phyloP scores from a whole-genome alignment of 2,329 filamentous ascomycete genomes.

The Stemphylium beticola region DNA sequence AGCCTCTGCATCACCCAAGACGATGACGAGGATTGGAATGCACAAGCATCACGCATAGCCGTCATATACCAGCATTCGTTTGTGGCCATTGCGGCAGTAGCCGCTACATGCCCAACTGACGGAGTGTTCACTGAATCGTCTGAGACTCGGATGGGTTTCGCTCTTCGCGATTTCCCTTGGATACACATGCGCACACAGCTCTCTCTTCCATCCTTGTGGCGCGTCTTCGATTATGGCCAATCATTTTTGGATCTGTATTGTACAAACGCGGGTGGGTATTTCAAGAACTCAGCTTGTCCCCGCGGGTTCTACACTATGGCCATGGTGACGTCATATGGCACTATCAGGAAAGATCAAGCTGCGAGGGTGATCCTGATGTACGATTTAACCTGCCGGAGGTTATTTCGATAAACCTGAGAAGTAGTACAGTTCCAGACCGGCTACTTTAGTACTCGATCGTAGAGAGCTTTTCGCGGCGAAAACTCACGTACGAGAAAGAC shows the following conservation, averaged over 20 bases:
- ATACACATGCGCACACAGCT: background rate
- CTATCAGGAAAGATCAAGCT: conserved; percentile 1
- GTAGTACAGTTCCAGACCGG: too few relatives aligned
- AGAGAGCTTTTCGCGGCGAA: background rate
- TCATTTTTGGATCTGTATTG: background rate
- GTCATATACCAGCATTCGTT: background rate
- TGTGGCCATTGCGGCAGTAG: background rate
- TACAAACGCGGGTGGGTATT: conserved; percentile 2
- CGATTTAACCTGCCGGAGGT: background rate
- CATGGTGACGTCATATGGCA: conserved; percentile 12
- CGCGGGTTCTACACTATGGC: conserved; percentile 6
- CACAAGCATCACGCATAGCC: conserved; percentile 3
- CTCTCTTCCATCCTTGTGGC: background rate
- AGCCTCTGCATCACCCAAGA: conserved; percentile 9
- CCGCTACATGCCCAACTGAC: background rate
- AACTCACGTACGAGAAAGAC: background rate
- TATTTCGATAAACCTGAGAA: background rate
- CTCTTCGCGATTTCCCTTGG: background rate
- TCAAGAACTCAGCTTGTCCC: conserved; percentile 2
- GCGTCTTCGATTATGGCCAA: background rate
- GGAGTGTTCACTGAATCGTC: background rate
- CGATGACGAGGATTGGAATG: background rate
- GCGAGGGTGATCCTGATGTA: background rate
- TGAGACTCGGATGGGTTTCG: background rate
- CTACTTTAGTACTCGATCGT: background rate